A percentile compares a stretch with the other conserved stretches of the same genome.
phyloP scores from a whole-genome alignment of 2,329 filamentous ascomycete species.

The Dothiorella sarmentorum region DNA sequence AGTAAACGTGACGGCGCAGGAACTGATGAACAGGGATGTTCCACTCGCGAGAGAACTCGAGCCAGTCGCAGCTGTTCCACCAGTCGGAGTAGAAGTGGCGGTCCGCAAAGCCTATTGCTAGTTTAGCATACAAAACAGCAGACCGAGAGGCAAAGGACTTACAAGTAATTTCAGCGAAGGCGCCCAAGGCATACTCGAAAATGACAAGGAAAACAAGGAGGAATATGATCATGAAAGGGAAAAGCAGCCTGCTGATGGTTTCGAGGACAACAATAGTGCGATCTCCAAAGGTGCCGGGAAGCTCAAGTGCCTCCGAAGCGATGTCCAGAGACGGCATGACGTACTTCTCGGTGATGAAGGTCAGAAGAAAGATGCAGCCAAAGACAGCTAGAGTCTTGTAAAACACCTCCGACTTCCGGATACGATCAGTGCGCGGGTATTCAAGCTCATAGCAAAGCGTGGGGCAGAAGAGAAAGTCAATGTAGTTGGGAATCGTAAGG shows the following conservation, averaged over 20 bases:
- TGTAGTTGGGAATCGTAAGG: conserved; percentile 75
- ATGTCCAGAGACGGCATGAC: conserved; percentile 85
- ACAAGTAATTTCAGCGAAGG: conserved; percentile 86
- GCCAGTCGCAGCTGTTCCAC: conserved; percentile 78
- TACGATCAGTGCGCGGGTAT: conserved; percentile 75
- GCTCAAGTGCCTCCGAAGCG: conserved; percentile 56
- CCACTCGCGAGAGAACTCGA: conserved; percentile 95
- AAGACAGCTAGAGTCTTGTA: conserved; percentile 88
- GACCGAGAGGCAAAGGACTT: conserved; percentile 23
- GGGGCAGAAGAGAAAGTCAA: conserved; percentile 85
- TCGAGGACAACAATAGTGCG: conserved; percentile 78
- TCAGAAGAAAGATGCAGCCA: conserved; percentile 93
- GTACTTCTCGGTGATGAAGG: conserved; percentile 88
- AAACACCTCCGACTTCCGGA: conserved; percentile 76
- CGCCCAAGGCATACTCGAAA: conserved; percentile 93
- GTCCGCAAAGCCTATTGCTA: conserved; percentile 67
- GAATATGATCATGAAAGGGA: conserved; percentile 96
- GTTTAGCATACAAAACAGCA: conserved; percentile 19
- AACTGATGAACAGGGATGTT: conserved; percentile 98
- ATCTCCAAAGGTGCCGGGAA: conserved; percentile 55
- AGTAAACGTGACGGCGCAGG: conserved; percentile 90
- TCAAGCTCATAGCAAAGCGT: conserved; percentile 97
- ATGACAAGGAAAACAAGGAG: conserved; percentile 96
- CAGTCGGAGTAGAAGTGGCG: conserved; percentile 84
- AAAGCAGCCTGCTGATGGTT: conserved; percentile 85